These are phyloP conservation scores for Choanephora cucurbitarum DNA, from an alignment of 371 early-diverging fungal species.

Conservation along the genomic window DNA sequence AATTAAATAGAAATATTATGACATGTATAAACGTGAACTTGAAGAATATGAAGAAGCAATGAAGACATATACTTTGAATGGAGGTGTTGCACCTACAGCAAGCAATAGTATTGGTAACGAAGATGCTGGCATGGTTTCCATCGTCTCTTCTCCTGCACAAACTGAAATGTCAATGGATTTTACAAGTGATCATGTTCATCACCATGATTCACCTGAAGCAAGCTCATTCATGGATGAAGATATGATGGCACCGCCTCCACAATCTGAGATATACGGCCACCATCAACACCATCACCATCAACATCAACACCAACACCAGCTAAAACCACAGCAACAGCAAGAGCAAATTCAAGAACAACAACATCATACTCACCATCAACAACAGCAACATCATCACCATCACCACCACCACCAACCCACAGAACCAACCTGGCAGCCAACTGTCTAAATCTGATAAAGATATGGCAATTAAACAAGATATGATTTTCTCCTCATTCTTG, in stretches of 20 bases:
- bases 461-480: no score
- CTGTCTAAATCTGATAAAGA: not conserved
- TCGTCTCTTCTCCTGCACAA: constrained; percentile 27
- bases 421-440: not conserved
- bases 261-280: constrained; percentile 1
- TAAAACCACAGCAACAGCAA: no score
- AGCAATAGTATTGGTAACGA: not conserved
- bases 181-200: constrained; percentile 13
- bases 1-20: constrained; percentile 48
- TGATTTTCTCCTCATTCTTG: not conserved
- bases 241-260: not conserved
- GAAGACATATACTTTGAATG: constrained; percentile 38
- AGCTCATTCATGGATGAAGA: constrained; percentile 13
- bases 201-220: constrained; percentile 13
- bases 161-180: constrained; percentile 28
- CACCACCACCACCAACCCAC: not conserved
- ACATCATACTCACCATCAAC: not conserved
- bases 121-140: constrained; percentile 7
- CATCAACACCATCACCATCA: not conserved
- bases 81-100: constrained; percentile 1
- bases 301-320: no score
- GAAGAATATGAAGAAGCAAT: constrained; percentile 55
- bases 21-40: constrained; percentile 51
- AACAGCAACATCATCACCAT: not conserved
- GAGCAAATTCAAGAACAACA: not conserved